Evolutionary conservation across 768 basidiomycete species (phyloP).

Genomic region (Tylopilus vinaceipallidus): DNA sequence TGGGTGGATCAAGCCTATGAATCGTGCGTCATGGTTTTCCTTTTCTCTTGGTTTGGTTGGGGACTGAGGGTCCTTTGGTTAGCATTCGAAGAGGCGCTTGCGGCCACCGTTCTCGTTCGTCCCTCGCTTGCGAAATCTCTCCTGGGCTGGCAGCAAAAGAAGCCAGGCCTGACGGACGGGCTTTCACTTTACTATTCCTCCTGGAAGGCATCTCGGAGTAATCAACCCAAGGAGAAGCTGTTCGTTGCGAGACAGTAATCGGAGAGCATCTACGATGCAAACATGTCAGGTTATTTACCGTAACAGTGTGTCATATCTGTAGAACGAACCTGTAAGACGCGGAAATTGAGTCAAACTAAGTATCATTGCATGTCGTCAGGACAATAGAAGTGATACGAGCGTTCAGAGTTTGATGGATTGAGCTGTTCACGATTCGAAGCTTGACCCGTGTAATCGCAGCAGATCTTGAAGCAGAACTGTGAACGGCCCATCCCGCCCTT

Average conservation of each 20-base stretch:
- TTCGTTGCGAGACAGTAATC: neutral
- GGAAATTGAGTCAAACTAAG: neutral
- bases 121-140: constrained; percentile 29
- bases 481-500: too few relatives aligned
- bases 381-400: too few relatives aligned
- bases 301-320: neutral
- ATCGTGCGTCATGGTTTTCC: constrained; percentile 27
- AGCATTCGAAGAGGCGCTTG: constrained; percentile 27
- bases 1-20: constrained; percentile 18
- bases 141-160: constrained; percentile 33
- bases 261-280: neutral
- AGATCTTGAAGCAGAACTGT: too few relatives aligned
- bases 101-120: constrained; percentile 18
- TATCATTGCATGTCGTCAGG: too few relatives aligned
- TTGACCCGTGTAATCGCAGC: too few relatives aligned
- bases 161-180: constrained; percentile 33
- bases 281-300: neutral
- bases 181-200: constrained; percentile 30
- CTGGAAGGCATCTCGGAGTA: constrained; percentile 18
- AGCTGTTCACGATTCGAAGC: too few relatives aligned
- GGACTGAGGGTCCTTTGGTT: too few relatives aligned
- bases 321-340: neutral
- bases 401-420: too few relatives aligned
- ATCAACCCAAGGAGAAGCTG: constrained; percentile 7
- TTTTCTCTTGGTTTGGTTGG: too few relatives aligned